Conservation (phyloP, 768 basidiomycete species). For the Leucosporidium creatinivorum region DNA sequence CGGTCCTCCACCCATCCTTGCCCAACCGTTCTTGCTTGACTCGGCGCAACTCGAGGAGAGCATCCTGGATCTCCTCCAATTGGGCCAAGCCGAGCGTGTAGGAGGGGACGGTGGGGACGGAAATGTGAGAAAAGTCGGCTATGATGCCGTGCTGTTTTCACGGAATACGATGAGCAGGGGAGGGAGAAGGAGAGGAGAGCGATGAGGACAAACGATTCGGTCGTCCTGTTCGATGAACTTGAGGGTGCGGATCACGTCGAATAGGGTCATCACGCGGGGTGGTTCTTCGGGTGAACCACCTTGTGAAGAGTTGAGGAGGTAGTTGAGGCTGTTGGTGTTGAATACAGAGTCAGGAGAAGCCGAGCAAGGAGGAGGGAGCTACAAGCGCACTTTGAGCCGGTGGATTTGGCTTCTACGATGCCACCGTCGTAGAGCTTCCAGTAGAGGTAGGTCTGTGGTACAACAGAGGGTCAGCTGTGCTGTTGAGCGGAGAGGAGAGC, state of each 20-base stretch:
- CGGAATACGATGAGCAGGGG: background rate
- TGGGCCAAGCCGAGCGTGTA: slow-evolving; percentile 36
- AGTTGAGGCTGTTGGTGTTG: slow-evolving; percentile 25
- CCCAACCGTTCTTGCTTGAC: slow-evolving; percentile 32
- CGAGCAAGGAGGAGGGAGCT: too few relatives aligned
- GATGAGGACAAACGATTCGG: slow-evolving; percentile 25
- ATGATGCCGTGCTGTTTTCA: slow-evolving; percentile 34
- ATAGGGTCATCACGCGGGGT: slow-evolving; percentile 34
- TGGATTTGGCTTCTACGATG: slow-evolving; percentile 36
- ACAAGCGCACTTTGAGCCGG: slow-evolving; percentile 12
- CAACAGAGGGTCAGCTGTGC: background rate
- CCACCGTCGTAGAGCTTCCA: slow-evolving; percentile 39
- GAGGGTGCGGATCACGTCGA: slow-evolving; percentile 36
- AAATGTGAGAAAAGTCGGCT: slow-evolving; percentile 36
- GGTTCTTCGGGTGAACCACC: slow-evolving; percentile 32
- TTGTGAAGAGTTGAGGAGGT: slow-evolving; percentile 29
- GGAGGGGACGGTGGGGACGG: slow-evolving; percentile 28
- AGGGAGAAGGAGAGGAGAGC: background rate
- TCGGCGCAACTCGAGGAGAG: slow-evolving; percentile 31
- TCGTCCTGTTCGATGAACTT: slow-evolving; percentile 34
- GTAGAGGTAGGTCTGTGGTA: slow-evolving; percentile 29
- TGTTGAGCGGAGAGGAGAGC: background rate
- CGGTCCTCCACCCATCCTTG: slow-evolving; percentile 23
- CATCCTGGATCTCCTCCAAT: slow-evolving; percentile 37
- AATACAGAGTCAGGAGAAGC: background rate